phyloP scores from a whole-genome alignment of 2,329 filamentous ascomycete genomes.

The Aspergillus ustus region DNA sequence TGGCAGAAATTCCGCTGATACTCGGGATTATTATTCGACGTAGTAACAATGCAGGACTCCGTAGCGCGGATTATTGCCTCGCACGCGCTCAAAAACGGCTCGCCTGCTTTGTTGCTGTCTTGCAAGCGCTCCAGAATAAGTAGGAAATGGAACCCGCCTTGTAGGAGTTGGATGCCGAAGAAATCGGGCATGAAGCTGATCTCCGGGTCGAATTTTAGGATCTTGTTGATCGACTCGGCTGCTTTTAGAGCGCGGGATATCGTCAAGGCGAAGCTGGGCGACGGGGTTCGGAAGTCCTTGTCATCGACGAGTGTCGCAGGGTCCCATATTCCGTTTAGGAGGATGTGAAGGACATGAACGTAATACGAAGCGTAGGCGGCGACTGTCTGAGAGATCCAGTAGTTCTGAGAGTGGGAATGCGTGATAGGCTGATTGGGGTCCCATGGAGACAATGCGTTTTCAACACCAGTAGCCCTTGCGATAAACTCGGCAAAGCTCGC shows the following conservation, averaged over 20 bases:
- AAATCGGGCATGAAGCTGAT: slow-evolving; percentile 97
- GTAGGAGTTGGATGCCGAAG: slow-evolving; percentile 89
- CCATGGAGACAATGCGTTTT: slow-evolving; percentile 50
- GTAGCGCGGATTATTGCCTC: slow-evolving; percentile 91
- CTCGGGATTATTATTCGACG: slow-evolving; percentile 86
- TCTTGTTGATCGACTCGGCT: slow-evolving; percentile 82
- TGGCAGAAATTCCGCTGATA: slow-evolving; percentile 96
- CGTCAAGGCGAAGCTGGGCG: slow-evolving; percentile 82
- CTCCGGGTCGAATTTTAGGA: slow-evolving; percentile 87
- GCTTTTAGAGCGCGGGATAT: slow-evolving; percentile 88
- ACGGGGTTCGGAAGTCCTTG: slow-evolving; percentile 91
- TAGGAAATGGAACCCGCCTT: slow-evolving; percentile 84
- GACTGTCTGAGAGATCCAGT: slow-evolving; percentile 76
- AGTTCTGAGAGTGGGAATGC: slow-evolving; percentile 34
- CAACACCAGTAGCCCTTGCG: slow-evolving; percentile 28
- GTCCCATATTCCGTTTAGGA: slow-evolving; percentile 94
- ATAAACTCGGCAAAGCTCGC: slow-evolving; percentile 64
- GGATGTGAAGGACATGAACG: slow-evolving; percentile 89
- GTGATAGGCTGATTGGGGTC: slow-evolving; percentile 61
- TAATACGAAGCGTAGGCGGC: slow-evolving; percentile 88
- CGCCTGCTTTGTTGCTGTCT: slow-evolving; percentile 84
- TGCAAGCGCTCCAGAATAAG: slow-evolving; percentile 89
- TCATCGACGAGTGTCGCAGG: slow-evolving; percentile 88
- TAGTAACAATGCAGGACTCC: slow-evolving; percentile 93
- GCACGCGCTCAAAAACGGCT: slow-evolving; percentile 83